phyloP scores from a whole-genome alignment of 768 basidiomycete genomes.

The Tylopilus subfusipes region DNA sequence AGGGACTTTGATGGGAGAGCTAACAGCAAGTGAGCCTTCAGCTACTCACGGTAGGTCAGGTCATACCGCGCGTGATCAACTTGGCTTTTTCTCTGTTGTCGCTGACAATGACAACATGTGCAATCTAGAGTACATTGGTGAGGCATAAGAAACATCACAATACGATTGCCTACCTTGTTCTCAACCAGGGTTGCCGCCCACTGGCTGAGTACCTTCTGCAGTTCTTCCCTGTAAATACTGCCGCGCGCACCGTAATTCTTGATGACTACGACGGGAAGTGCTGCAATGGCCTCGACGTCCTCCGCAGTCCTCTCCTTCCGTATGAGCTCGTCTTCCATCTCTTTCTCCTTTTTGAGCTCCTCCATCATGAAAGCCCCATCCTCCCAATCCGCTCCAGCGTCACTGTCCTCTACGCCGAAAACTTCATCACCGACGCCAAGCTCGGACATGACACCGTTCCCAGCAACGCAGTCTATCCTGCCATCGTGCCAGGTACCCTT shows the following conservation, averaged over 20 bases:
- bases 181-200: slow-evolving; percentile 86
- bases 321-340: slow-evolving; percentile 31
- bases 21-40: slow-evolving; percentile 26
- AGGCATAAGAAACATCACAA: not conserved
- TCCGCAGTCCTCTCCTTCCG: slow-evolving; percentile 34
- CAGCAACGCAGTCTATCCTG: slow-evolving; percentile 77
- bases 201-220: slow-evolving; percentile 70
- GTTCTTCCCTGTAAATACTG: slow-evolving; percentile 58
- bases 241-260: slow-evolving; percentile 67
- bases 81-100: slow-evolving; percentile 89
- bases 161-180: slow-evolving; percentile 52
- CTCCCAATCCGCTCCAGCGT: slow-evolving; percentile 12
- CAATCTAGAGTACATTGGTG: slow-evolving; percentile 50
- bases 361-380: slow-evolving; percentile 11
- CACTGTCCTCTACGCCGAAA: slow-evolving; percentile 38
- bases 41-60: not conserved
- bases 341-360: slow-evolving; percentile 24
- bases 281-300: slow-evolving; percentile 50
- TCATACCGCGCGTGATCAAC: slow-evolving; percentile 71
- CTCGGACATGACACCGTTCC: slow-evolving; percentile 84
- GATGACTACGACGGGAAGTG: slow-evolving; percentile 84
- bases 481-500: slow-evolving; percentile 84
- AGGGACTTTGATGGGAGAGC: slow-evolving; percentile 85
- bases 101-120: slow-evolving; percentile 88
- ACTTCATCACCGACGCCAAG: slow-evolving; percentile 79